These are phyloP conservation scores for Artemisia annua DNA, from an alignment of 129 eudicot species.

Conservation along the genomic window DNA sequence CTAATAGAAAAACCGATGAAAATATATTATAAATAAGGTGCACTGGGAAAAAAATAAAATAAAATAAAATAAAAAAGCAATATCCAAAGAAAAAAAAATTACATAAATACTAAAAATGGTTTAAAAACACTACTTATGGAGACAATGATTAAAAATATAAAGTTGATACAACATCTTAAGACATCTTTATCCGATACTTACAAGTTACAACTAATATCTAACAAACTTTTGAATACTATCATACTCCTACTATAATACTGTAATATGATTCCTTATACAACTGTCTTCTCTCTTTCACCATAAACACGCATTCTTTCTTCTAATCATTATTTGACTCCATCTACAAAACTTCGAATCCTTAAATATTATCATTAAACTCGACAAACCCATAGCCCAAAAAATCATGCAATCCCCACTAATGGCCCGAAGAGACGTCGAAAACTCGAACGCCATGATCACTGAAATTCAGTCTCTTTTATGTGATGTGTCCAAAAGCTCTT, in stretches of 20 bases:
- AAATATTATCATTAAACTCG: background rate
- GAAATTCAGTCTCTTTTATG: constrained; percentile 44
- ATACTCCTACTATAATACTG: no score
- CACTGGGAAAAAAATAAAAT: no score
- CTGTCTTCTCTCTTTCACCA: constrained; percentile 37
- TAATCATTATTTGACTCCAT: constrained; percentile 25
- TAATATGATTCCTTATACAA: constrained; percentile 35
- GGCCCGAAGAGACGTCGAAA: constrained; percentile 62
- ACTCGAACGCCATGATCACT: constrained; percentile 19
- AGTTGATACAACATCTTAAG: no score
- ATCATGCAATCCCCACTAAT: constrained; percentile 26
- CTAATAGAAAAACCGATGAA: no score
- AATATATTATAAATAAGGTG: no score
- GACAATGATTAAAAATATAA: no score
- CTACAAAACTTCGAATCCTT: background rate
- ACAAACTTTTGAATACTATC: constrained; percentile 14
- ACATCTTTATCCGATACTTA: no score
- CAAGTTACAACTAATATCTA: background rate
- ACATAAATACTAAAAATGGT: no score
- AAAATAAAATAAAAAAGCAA: no score
- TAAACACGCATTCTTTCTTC: constrained; percentile 28
- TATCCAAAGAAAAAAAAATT: no score
- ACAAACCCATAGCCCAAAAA: background rate
- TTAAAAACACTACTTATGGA: no score
- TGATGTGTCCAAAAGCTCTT: constrained; percentile 51